A percentile compares a stretch with the other conserved stretches of the same genome.
Evolutionary conservation across 1,284 basidiomycete species (phyloP).

Genomic region (Ceratobasidium sp.): DNA sequence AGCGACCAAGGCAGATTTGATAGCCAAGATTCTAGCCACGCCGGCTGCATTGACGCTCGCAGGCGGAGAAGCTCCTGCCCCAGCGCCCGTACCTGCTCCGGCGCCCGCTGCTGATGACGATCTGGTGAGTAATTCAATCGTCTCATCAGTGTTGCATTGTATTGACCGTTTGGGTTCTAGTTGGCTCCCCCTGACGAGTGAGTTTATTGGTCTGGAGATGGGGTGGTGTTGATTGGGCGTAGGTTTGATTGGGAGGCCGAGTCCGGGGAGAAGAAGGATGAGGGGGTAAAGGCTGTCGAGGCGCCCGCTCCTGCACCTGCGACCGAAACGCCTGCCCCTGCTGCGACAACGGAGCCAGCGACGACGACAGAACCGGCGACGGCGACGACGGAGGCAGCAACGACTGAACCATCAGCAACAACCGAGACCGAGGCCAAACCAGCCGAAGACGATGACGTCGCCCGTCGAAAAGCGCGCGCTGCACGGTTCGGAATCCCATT

Average conservation of each 20-base stretch:
- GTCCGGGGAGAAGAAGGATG: neutral
- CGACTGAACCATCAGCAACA: no score
- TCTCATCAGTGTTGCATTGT: neutral
- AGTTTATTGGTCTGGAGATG: neutral
- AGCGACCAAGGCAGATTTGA: constrained; percentile 70
- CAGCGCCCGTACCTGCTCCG: constrained; percentile 7
- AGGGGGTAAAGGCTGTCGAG: neutral
- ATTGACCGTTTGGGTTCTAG: constrained; percentile 40
- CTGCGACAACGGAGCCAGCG: constrained; percentile 36
- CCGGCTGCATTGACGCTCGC: constrained; percentile 60
- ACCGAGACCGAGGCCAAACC: constrained; percentile 32
- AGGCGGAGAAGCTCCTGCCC: constrained; percentile 47
- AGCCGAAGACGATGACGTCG: constrained; percentile 37
- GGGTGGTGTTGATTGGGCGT: neutral
- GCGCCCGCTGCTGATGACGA: constrained; percentile 41
- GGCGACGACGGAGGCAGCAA: constrained; percentile 23
- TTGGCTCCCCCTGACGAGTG: constrained; percentile 30
- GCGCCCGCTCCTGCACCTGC: constrained; percentile 31
- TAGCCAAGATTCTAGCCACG: constrained; percentile 63
- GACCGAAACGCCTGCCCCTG: constrained; percentile 17
- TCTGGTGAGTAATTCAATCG: constrained; percentile 38
- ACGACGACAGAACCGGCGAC: constrained; percentile 25
- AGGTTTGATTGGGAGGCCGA: constrained; percentile 39
- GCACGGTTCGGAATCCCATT: constrained; percentile 72
- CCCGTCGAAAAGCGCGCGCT: constrained; percentile 53